Percentiles rank a stretch among this genome's conserved stretches.
phyloP scores from a whole-genome alignment of 2,329 filamentous ascomycete species.

The Ophiostoma sp. region DNA sequence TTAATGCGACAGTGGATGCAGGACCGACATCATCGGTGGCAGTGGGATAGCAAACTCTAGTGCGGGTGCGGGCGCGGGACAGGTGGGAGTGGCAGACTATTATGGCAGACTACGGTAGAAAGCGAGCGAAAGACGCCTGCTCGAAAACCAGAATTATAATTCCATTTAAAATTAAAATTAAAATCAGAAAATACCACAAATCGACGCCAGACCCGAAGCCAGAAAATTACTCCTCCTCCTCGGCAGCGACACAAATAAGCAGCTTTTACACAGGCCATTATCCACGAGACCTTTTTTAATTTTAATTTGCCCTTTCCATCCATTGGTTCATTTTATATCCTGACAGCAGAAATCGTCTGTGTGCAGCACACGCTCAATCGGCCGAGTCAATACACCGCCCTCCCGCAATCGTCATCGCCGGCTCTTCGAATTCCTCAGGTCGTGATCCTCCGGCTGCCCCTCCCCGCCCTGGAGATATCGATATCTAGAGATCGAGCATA shows the following conservation, averaged over 20 bases:
- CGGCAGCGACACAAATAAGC: constrained; percentile 10
- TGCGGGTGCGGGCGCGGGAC: constrained; percentile 16
- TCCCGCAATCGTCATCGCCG: constrained; percentile 5
- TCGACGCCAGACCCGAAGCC: neutral
- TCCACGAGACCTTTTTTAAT: constrained; percentile 1
- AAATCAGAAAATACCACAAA: neutral
- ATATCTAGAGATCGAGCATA: neutral
- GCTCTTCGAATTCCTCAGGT: neutral
- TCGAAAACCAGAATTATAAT: neutral
- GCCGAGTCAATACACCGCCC: neutral
- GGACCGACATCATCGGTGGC: constrained; percentile 27
- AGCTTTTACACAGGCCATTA: constrained; percentile 7
- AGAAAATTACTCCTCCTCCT: constrained; percentile 6
- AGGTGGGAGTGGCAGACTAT: neutral
- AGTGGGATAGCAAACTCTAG: neutral
- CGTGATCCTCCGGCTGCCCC: neutral
- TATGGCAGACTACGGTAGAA: constrained; percentile 2
- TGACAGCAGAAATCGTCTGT: neutral
- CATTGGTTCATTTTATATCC: constrained; percentile 12
- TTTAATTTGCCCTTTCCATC: constrained; percentile 5
- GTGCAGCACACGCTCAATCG: constrained; percentile 3
- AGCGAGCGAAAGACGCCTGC: constrained; percentile 10
- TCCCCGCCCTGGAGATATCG: constrained; percentile 2
- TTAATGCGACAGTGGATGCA: constrained; percentile 16
- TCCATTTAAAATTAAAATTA: constrained; percentile 1